Percentiles rank a stretch among this genome's conserved stretches.
Conservation (phyloP, 495 filamentous ascomycete genomes). For the Penicillium malachiteum region DNA sequence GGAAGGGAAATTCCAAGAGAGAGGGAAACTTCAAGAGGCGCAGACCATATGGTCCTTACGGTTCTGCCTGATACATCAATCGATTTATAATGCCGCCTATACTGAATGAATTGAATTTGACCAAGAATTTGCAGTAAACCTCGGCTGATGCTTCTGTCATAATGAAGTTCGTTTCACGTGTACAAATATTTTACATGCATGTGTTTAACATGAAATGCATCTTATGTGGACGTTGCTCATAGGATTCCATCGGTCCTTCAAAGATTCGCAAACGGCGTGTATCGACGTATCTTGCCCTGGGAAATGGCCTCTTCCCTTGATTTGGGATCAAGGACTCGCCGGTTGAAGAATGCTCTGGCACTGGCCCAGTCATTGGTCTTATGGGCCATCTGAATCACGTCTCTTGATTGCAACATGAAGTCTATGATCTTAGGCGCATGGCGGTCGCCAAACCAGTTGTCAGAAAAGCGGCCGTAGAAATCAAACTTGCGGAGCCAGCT, state of each 20-base stretch:
- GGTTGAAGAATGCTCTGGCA: neutral
- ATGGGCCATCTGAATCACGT: neutral
- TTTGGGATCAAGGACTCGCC: neutral
- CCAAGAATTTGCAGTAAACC: no score
- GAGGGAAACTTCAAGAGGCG: no score
- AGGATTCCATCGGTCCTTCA: neutral
- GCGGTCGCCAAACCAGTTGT: constrained; percentile 6
- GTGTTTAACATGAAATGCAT: no score
- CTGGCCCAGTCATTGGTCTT: neutral
- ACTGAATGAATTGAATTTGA: no score
- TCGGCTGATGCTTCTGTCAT: no score
- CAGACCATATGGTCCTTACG: no score
- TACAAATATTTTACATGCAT: no score
- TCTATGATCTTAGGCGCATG: constrained; percentile 1
- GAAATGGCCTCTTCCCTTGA: neutral
- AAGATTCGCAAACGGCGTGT: neutral
- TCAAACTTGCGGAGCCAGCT: constrained; percentile 6
- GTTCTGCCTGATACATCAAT: no score
- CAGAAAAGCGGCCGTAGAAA: constrained; percentile 1
- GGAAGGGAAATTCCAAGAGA: no score
- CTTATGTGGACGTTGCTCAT: no score
- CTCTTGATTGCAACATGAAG: constrained; percentile 3
- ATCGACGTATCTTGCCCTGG: neutral
- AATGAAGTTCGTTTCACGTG: no score
- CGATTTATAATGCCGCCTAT: no score